Evolutionary conservation across 768 basidiomycete species (phyloP).

Genomic region (Suillus variegatus): DNA sequence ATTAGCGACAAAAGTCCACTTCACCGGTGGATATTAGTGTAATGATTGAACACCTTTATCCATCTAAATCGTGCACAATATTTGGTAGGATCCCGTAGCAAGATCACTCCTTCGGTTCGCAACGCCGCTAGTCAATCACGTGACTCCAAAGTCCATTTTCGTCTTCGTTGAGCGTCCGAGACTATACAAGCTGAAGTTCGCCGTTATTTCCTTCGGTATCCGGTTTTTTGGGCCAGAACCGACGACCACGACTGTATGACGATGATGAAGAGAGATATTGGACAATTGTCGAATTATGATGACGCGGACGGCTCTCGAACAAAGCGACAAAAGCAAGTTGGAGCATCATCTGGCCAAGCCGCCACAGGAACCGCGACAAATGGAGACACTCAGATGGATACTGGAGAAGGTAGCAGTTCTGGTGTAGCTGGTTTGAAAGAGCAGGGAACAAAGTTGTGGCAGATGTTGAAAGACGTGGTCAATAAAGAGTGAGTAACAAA

Average conservation of each 20-base stretch:
- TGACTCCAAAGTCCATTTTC: constrained; percentile 25
- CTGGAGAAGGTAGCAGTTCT: constrained; percentile 22
- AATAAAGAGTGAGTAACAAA: constrained; percentile 83
- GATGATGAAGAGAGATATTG: constrained; percentile 57
- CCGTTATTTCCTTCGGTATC: constrained; percentile 22
- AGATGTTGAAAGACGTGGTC: constrained; percentile 77
- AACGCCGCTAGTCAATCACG: constrained; percentile 23
- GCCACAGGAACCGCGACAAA: constrained; percentile 34
- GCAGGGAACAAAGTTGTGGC: constrained; percentile 73
- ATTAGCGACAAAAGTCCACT: background rate
- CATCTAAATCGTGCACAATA: background rate
- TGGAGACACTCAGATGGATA: constrained; percentile 21
- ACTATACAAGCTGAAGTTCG: constrained; percentile 34
- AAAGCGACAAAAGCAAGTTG: constrained; percentile 52
- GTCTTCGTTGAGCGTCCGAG: constrained; percentile 21
- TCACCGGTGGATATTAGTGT: background rate
- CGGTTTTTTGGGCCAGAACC: constrained; percentile 11
- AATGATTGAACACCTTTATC: background rate
- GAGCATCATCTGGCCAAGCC: constrained; percentile 41
- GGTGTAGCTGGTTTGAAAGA: constrained; percentile 50
- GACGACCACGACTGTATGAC: background rate
- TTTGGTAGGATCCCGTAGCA: background rate
- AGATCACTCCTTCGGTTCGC: background rate
- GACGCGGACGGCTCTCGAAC: constrained; percentile 48
- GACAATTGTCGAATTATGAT: constrained; percentile 36